Evolutionary conservation across 2,329 filamentous ascomycete species (phyloP), one percentile per base, ranked within the genome.

Genomic region (Arthrobotrys megalospora): DNA sequence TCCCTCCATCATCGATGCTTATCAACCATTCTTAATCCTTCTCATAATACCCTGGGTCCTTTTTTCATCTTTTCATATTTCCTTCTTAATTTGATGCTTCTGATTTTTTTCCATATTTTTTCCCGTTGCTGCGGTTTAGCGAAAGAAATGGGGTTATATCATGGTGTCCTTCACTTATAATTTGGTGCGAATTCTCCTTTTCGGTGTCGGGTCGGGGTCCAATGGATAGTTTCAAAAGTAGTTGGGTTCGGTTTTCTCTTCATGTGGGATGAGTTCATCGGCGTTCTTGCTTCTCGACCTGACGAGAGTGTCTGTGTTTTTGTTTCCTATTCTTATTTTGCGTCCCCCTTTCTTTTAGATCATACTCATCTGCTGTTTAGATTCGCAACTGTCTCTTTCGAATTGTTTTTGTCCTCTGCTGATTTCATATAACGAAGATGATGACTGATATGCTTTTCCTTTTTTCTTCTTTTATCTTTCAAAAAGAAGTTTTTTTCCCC

Each of bases 41-140:
- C 12, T 63, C 41, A 41, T 65, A 65, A 28, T 73, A 73, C 60
- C 62, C 48, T 11, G 48, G 58, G 50, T 60, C 11, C 12, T 32
- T 24, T 34, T 48, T 67, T 43, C 32, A 41, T 55, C 3, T 43
- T 36, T 36, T 28, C 14, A 7, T 6, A n/a, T 28, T 11, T 24
- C 19, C 47, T 62, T n/a, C 43, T 58, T 67, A 66, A 36, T 53
- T 63, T 71, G 75, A 72, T 70, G 38, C 45, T 71, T 72, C 55
- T 65, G 45, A 62, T 47, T 53, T 63, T 66, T 65, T 71, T 68
- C 60, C 36, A 60, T 60, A 36, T 60, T 55, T 72, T 55, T 28
- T 28, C 24, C 66, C 72, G 64, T 70, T 78, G 52, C 67, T 78
- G 75, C 75, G 62, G 63, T 72, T 75, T 72, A 78, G 75, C 75